phyloP scores from a whole-genome alignment of 2,329 filamentous ascomycete genomes.

The Nectriaceae sp. region DNA sequence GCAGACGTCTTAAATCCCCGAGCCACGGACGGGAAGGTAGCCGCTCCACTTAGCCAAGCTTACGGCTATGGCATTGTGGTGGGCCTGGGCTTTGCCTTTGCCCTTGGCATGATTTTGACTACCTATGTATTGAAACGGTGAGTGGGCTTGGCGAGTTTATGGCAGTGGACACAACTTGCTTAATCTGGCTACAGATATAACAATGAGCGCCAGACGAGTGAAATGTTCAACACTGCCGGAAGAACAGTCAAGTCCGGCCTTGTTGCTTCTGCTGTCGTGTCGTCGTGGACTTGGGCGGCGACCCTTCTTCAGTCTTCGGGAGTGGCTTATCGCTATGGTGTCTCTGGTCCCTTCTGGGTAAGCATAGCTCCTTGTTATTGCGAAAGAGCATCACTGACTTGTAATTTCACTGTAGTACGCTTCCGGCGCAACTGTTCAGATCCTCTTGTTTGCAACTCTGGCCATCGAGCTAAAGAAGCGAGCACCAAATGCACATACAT shows the following conservation, averaged over 20 bases:
- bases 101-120: conserved; percentile 61
- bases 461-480: conserved; percentile 88
- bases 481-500: conserved; percentile 84
- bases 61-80: conserved; percentile 80
- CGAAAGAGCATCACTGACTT: too few species aligned
- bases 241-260: conserved; percentile 87
- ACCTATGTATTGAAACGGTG: conserved; percentile 15
- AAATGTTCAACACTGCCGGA: conserved; percentile 90
- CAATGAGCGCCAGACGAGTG: conserved; percentile 79
- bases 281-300: conserved; percentile 91
- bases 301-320: conserved; percentile 77
- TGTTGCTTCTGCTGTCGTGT: conserved; percentile 87
- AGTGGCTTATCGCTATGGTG: conserved; percentile 80
- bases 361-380: not conserved
- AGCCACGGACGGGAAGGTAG: too few species aligned
- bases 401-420: conserved; percentile 54
- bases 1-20: too few species aligned
- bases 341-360: conserved; percentile 56
- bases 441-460: conserved; percentile 85
- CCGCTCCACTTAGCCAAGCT: conserved; percentile 51
- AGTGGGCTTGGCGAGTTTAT: not conserved
- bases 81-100: conserved; percentile 73
- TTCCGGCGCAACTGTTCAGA: conserved; percentile 74
- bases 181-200: conserved; percentile 43
- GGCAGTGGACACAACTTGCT: conserved; percentile 9